Evolutionary conservation across 2,329 filamentous ascomycete genomes (phyloP).

Genomic region (Sclerotinia spermophila): DNA sequence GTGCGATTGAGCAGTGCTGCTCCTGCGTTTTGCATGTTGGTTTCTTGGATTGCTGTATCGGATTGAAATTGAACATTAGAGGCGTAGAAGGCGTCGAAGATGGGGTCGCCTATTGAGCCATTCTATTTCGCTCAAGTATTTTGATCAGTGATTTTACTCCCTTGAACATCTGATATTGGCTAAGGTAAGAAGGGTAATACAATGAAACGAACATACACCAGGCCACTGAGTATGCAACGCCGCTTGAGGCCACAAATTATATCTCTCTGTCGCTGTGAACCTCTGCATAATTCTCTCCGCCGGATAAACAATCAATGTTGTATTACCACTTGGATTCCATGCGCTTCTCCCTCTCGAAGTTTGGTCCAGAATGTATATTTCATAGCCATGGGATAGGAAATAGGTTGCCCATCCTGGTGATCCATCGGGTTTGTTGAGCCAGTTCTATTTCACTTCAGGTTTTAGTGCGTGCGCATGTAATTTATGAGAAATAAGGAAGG

Average conservation of each 20-base stretch:
- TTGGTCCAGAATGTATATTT: slow-evolving; percentile 42
- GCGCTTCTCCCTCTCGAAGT: slow-evolving; percentile 18
- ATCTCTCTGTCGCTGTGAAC: slow-evolving; percentile 32
- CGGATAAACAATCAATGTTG: slow-evolving; percentile 19
- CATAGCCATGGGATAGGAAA: slow-evolving; percentile 45
- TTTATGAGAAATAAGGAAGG: neutral
- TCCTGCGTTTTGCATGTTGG: slow-evolving; percentile 40
- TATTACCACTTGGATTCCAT: slow-evolving; percentile 23
- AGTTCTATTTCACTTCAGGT: slow-evolving; percentile 36
- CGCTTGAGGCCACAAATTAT: slow-evolving; percentile 37
- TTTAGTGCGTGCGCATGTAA: neutral
- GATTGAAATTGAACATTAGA: slow-evolving; percentile 41
- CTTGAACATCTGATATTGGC: neutral
- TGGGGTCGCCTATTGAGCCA: slow-evolving; percentile 27
- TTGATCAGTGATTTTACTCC: neutral
- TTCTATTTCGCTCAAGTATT: slow-evolving; percentile 16
- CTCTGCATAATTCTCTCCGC: slow-evolving; percentile 28
- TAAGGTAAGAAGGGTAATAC: neutral
- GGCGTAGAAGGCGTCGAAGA: slow-evolving; percentile 38
- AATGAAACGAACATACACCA: slow-evolving; percentile 28
- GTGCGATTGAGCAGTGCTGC: slow-evolving; percentile 35
- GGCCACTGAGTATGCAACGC: slow-evolving; percentile 42
- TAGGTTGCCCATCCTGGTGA: slow-evolving; percentile 46
- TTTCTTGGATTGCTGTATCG: slow-evolving; percentile 39
- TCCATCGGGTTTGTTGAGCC: slow-evolving; percentile 47